phyloP scores from a whole-genome alignment of 2,329 filamentous ascomycete species.

The Beauveria rudraprayagi region DNA sequence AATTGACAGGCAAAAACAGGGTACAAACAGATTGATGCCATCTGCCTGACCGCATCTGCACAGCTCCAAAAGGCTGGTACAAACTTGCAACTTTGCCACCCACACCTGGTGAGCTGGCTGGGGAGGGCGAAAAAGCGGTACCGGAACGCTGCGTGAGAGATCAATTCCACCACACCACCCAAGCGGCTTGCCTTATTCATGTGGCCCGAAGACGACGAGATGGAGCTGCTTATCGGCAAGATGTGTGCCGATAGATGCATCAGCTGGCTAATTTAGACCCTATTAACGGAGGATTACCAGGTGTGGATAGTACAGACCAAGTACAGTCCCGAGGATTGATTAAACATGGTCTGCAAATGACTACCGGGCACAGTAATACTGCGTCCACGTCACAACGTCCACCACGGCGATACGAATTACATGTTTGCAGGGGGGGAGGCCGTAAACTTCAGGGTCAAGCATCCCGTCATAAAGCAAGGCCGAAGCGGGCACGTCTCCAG shows the following conservation, averaged over 20 bases:
- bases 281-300: neutral
- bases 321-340: neutral
- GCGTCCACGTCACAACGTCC: neutral
- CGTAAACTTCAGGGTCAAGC: neutral
- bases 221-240: neutral
- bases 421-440: neutral
- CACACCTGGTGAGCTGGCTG: slow-evolving; percentile 9
- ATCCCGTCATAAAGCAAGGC: slow-evolving; percentile 1
- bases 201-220: neutral
- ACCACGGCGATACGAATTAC: neutral
- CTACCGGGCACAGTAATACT: slow-evolving; percentile 2
- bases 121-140: neutral
- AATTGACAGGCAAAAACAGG: no score
- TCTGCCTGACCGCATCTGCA: slow-evolving; percentile 8
- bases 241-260: neutral
- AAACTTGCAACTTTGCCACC: slow-evolving; percentile 8
- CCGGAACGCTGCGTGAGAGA: neutral
- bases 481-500: slow-evolving; percentile 3
- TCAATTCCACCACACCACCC: neutral
- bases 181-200: neutral
- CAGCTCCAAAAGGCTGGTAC: neutral
- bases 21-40: slow-evolving; percentile 5
- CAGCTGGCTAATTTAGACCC: neutral
- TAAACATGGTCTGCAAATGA: neutral
- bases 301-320: neutral